A percentile compares a stretch with the other conserved stretches of the same genome.
These are phyloP conservation scores for Solanum corneliomulleri DNA, from an alignment of 257 asterid species.

Conservation along the genomic window DNA sequence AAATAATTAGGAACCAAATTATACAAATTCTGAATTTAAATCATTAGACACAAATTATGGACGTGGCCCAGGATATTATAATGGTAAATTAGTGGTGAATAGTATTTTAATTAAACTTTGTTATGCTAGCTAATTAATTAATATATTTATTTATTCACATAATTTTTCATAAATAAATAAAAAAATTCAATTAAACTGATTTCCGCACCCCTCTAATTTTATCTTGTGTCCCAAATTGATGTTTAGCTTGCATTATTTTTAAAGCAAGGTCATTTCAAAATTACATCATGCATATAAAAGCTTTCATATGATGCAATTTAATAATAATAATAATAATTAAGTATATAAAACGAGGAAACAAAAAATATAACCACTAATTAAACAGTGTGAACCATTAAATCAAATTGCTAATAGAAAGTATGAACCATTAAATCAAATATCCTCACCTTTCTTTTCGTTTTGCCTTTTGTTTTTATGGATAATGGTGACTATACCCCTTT, in stretches of 20 bases:
- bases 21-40: neutral
- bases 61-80: neutral
- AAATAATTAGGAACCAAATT: no score
- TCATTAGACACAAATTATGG: neutral
- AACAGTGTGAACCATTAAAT: neutral
- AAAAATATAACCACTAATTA: neutral
- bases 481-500: neutral
- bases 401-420: neutral
- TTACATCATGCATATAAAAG: neutral
- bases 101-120: neutral
- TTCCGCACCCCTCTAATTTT: neutral
- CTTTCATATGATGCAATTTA: neutral
- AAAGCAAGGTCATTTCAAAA: neutral
- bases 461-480: neutral
- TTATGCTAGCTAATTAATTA: no score
- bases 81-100: neutral
- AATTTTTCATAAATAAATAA: neutral
- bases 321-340: neutral
- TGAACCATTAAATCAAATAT: neutral
- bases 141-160: neutral
- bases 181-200: neutral
- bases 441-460: neutral
- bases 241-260: neutral
- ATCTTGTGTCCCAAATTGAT: neutral
- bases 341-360: neutral